phyloP scores from a whole-genome alignment of 768 basidiomycete genomes.

The Podaxis sp. region DNA sequence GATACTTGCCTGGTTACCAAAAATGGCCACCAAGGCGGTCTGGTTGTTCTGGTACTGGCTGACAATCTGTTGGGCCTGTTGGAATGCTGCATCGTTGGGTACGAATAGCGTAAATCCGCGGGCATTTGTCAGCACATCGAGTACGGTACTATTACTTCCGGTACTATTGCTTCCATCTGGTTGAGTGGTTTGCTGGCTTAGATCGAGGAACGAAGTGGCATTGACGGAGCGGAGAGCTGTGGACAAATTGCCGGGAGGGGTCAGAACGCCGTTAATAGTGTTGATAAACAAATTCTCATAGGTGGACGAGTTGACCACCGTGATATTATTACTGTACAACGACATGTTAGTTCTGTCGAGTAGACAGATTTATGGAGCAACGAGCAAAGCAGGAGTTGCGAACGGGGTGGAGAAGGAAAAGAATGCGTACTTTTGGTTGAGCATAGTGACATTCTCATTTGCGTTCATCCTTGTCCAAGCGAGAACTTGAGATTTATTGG shows the following conservation, averaged over 20 bases:
- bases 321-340: constrained; percentile 22
- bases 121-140: constrained; percentile 33
- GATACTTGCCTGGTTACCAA: constrained; percentile 59
- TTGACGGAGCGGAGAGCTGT: constrained; percentile 41
- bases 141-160: constrained; percentile 34
- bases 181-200: constrained; percentile 25
- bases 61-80: constrained; percentile 28
- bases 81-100: constrained; percentile 53
- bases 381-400: constrained; percentile 7
- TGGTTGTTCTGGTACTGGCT: constrained; percentile 39
- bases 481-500: constrained; percentile 54
- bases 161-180: constrained; percentile 17
- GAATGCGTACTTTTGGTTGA: constrained; percentile 47
- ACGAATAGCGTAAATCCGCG: constrained; percentile 68
- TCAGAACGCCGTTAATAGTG: constrained; percentile 48
- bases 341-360: neutral
- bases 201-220: constrained; percentile 35
- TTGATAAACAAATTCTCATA: constrained; percentile 42
- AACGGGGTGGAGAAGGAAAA: neutral
- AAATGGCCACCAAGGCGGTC: constrained; percentile 41
- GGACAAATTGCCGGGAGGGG: constrained; percentile 47
- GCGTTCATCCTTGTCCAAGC: constrained; percentile 26
- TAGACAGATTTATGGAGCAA: neutral
- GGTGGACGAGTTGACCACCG: constrained; percentile 37
- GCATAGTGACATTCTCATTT: constrained; percentile 31